These are phyloP conservation scores for Candida oleophila DNA, from an alignment of 805 yeast genomes.

Conservation along the genomic window DNA sequence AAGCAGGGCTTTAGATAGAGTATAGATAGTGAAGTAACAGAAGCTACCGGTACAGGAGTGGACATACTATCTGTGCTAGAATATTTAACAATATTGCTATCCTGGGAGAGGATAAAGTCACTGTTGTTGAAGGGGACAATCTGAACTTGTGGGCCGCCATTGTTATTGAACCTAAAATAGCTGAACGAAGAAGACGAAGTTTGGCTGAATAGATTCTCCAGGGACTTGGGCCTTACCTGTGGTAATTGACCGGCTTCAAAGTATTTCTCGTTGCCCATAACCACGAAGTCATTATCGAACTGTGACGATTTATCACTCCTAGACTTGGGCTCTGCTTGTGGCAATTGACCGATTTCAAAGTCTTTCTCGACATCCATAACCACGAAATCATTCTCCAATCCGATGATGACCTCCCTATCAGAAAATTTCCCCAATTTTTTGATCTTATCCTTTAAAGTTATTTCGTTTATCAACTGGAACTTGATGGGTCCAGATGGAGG, in stretches of 20 bases:
- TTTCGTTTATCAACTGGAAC: conserved; percentile 19
- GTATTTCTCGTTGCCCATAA: conserved; percentile 20
- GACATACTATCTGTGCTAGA: background rate
- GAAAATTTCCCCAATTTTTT: conserved; percentile 16
- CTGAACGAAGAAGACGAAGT: conserved; percentile 30
- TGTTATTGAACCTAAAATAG: conserved; percentile 35
- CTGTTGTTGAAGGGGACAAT: conserved; percentile 14
- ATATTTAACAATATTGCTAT: conserved; percentile 24
- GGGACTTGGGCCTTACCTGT: conserved; percentile 10
- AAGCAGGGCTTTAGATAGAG: conserved; percentile 33
- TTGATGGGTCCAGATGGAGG: background rate
- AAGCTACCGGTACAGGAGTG: background rate
- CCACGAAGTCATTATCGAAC: conserved; percentile 26
- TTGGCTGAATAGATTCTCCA: conserved; percentile 15
- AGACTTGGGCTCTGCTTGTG: background rate
- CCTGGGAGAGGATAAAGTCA: conserved; percentile 29
- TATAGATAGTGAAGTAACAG: conserved; percentile 24
- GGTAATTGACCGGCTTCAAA: conserved; percentile 14
- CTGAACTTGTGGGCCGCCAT: conserved; percentile 25
- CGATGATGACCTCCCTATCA: conserved; percentile 17
- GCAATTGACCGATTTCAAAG: conserved; percentile 14
- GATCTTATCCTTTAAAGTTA: conserved; percentile 30
- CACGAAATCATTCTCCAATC: conserved; percentile 25
- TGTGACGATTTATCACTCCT: no score
- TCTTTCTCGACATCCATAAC: conserved; percentile 21